Base-by-base conservation (phyloP, 2,329 filamentous ascomycete species). In the Arachnomyces sp. region DNA sequence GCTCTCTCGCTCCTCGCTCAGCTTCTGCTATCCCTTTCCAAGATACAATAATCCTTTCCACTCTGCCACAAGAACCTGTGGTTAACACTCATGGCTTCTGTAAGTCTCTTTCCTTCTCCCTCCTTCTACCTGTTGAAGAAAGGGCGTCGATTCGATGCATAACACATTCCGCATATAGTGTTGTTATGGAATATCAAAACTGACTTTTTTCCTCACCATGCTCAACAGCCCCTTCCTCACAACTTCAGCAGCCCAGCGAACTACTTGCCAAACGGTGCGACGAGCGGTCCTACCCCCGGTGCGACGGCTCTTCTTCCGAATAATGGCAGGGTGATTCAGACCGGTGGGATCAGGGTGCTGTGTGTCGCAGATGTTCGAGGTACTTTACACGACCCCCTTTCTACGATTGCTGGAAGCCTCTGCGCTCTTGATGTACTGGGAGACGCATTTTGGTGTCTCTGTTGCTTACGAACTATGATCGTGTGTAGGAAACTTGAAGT, bases 401-500 rank as follows among this genome's bases (percentile, higher is more conserved):
- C 28, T 32, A 17, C 36, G 16, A 9, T 16, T 15, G 18, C 31
- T 16, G 14, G n/a, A n/a, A n/a, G 20, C 16, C 17, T 17, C 17
- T 39, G n/a, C 6, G 16, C 25, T 28, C 25, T 43, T 42, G 34
- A 14, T 12, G 11, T 30, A 25, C 18, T 12, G 15, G 30, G 28
- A n/a, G n/a, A 17, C 18, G 3, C 14, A 28, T 31, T 36, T 36
- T 4, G 13, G 7, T 20, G 31, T 28, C 7, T 14, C 36, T 15
- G 17, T 35, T 33, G 15, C 9, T 34, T 29, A 25, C 20, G 20
- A 9, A 30, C 43, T 15, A 34, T 33, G 30, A 9, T 17, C 20
- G 38, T 34, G 34, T 40, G 40, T 53, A 98, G 92, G 92, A 66
- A 95, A 96, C 65, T 73, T 98, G 53, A 81, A 83, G 68, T 95